Base-by-base conservation (phyloP, 2,329 filamentous ascomycete species). In the Aspergillus fumigatus region DNA sequence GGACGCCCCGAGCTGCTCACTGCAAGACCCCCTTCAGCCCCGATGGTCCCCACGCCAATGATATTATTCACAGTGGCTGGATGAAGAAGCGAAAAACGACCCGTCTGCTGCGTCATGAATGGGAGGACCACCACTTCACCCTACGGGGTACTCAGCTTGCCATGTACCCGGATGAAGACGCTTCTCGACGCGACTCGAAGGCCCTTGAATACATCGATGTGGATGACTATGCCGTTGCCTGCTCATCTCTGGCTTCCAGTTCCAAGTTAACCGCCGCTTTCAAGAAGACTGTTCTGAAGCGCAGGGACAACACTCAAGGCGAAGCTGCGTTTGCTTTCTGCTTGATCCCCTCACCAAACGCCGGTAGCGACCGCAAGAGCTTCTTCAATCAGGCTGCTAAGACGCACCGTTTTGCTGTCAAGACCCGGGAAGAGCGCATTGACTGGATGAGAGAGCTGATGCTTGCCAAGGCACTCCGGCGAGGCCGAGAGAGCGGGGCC, bases 401-500 rank as follows among this genome's bases (percentile, higher is more conserved):
- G 81, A 88, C 90, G 47, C 93, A 97, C 69, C 91, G 97, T 72
- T 97, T 99, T 71, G 90, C 93, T 0, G 93, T 97, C 64, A 88
- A 88, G 76, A 85, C 82, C 66, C 84, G 92, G 14, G 90, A 97
- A 69, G 90, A 97, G 71, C 84, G 93, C 59, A 97, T 97, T 67
- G 93, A 97, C 72, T 99, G 94, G 94, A 77, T 77, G 75, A 67
- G 75, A 2, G 75, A 77, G 62, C 59, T 78, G 41, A 78, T 78
- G 76, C 71, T 78, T 2, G 75, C 75, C n/a, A 77, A 74, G 48
- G 75, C 76, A 14, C 62, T 75, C 9, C 65, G 64, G 11, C 59
- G 62, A 8, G 71, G 70, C 19, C 66, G 65, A 5, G 68, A 73
- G 2, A 63, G 59, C 9, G 73, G 72, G 3, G 68, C 65, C 2